Conservation (phyloP, 2,329 filamentous ascomycete genomes). For the Cercospora citrullina region DNA sequence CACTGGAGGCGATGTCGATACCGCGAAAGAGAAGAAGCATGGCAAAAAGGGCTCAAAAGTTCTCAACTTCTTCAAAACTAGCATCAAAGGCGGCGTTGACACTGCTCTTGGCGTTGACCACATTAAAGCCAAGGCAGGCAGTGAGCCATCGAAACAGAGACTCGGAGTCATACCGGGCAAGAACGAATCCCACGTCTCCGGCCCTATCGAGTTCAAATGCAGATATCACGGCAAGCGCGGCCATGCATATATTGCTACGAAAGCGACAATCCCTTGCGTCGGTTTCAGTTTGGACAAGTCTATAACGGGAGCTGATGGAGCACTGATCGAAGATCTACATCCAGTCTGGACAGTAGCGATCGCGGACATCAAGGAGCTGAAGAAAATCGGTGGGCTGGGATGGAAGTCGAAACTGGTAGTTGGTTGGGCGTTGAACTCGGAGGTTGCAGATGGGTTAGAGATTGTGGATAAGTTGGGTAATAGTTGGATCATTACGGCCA, state of each 20-base stretch:
- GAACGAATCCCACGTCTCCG: slow-evolving; percentile 50
- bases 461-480: slow-evolving; percentile 61
- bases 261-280: slow-evolving; percentile 66
- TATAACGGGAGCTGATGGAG: slow-evolving; percentile 41
- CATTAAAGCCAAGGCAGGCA: slow-evolving; percentile 64
- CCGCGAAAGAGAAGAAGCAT: slow-evolving; percentile 50
- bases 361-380: slow-evolving; percentile 69
- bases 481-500: slow-evolving; percentile 65
- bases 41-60: slow-evolving; percentile 54
- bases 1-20: slow-evolving; percentile 55
- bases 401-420: slow-evolving; percentile 85
- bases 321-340: slow-evolving; percentile 53
- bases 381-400: slow-evolving; percentile 76
- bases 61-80: slow-evolving; percentile 66
- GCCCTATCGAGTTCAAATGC: slow-evolving; percentile 75
- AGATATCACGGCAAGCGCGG: slow-evolving; percentile 71
- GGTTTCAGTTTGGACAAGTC: slow-evolving; percentile 60
- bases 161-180: slow-evolving; percentile 64
- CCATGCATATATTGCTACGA: slow-evolving; percentile 67
- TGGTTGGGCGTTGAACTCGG: slow-evolving; percentile 71
- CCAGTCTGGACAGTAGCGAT: slow-evolving; percentile 71
- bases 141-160: slow-evolving; percentile 65
- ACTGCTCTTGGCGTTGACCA: slow-evolving; percentile 71
- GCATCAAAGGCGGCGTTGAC: slow-evolving; percentile 70
- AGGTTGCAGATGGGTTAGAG: slow-evolving; percentile 74